phyloP scores from a whole-genome alignment of 2,329 filamentous ascomycete species.

The Orbilia blumenaviensis region DNA sequence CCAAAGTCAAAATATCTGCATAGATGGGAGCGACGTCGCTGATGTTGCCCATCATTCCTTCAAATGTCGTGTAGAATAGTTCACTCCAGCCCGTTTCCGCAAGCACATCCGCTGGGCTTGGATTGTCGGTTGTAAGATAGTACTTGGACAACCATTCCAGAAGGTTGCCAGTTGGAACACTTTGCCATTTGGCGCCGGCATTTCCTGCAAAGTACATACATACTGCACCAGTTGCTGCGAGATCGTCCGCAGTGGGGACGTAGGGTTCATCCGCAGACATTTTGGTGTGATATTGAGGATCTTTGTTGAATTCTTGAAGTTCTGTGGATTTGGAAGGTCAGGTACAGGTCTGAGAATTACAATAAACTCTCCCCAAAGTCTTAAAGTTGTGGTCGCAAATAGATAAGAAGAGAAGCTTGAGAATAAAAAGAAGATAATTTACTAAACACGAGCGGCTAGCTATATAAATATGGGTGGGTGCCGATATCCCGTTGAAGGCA shows the following conservation, averaged over 20 bases:
- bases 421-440: slow-evolving; percentile 27
- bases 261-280: slow-evolving; percentile 41
- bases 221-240: slow-evolving; percentile 31
- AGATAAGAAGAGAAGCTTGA: slow-evolving; percentile 14
- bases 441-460: slow-evolving; percentile 37
- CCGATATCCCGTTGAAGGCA: slow-evolving; percentile 26
- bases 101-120: slow-evolving; percentile 37
- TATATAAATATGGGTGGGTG: slow-evolving; percentile 50
- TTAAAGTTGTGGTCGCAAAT: slow-evolving; percentile 7
- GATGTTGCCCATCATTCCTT: slow-evolving; percentile 38
- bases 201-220: slow-evolving; percentile 49
- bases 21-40: slow-evolving; percentile 41
- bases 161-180: slow-evolving; percentile 6
- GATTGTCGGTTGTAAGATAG: slow-evolving; percentile 34
- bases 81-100: slow-evolving; percentile 43
- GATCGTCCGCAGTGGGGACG: slow-evolving; percentile 26
- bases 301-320: neutral
- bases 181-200: slow-evolving; percentile 33
- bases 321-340: neutral
- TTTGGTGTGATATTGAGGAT: neutral
- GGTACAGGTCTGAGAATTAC: neutral
- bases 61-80: slow-evolving; percentile 35
- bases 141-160: slow-evolving; percentile 43
- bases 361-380: neutral
- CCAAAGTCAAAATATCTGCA: slow-evolving; percentile 28